These are phyloP conservation scores for Ceratocystis smalleyi DNA, from an alignment of 2,329 filamentous ascomycete genomes.

Conservation along the genomic window DNA sequence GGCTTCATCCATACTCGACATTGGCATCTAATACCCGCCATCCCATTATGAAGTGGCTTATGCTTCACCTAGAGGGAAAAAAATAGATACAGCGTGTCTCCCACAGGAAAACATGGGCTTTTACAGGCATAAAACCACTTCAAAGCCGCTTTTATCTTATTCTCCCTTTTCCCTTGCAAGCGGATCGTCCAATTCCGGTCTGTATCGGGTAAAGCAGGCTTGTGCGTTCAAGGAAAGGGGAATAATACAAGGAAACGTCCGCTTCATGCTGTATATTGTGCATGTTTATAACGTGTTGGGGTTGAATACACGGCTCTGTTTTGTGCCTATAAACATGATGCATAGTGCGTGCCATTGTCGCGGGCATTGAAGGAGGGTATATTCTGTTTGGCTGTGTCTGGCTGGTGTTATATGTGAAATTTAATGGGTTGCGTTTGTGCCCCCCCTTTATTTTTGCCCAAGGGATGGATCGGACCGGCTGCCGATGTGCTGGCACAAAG, in stretches of 20 bases:
- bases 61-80: neutral
- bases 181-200: neutral
- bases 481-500: neutral
- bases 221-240: neutral
- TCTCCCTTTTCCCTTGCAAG: neutral
- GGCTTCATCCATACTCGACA: neutral
- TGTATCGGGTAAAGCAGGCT: neutral
- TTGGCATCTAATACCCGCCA: conserved; percentile 3
- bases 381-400: too few species aligned
- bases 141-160: neutral
- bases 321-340: neutral
- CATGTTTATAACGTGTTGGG: neutral
- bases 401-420: too few species aligned
- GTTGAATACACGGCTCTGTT: neutral
- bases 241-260: neutral
- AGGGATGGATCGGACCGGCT: too few species aligned
- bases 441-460: too few species aligned
- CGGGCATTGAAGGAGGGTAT: too few species aligned
- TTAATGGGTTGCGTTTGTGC: too few species aligned
- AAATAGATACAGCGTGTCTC: too few species aligned
- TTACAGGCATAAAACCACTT: neutral
- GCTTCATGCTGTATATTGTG: neutral
- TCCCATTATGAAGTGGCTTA: neutral
- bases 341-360: too few species aligned
- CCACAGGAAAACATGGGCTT: neutral